These are phyloP conservation scores for Spergularia bocconei DNA, from an alignment of 148 eudicot genomes.

Conservation along the genomic window DNA sequence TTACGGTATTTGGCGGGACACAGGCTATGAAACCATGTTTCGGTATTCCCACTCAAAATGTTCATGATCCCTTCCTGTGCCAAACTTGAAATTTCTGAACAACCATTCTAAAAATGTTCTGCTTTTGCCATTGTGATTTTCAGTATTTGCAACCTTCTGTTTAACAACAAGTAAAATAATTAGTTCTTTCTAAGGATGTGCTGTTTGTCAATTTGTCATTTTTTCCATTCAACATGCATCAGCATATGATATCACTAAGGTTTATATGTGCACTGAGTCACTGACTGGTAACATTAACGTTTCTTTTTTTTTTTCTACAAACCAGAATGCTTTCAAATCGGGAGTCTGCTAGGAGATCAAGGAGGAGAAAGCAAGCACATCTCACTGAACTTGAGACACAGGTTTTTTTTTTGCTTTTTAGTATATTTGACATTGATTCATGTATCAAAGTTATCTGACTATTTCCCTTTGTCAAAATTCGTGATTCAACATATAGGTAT, in stretches of 20 bases:
- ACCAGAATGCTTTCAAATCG: constrained; percentile 98
- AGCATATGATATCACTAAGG: neutral
- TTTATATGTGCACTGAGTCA: neutral
- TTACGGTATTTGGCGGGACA: too few relatives aligned
- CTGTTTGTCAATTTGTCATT: too few relatives aligned
- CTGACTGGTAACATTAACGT: neutral
- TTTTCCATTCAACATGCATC: neutral
- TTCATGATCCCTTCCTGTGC: too few relatives aligned
- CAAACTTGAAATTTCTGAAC: too few relatives aligned
- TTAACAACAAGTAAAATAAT: too few relatives aligned
- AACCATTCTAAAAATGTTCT: too few relatives aligned
- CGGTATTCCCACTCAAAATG: too few relatives aligned
- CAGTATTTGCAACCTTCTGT: neutral
- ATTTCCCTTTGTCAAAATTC: neutral
- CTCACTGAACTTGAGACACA: constrained; percentile 91
- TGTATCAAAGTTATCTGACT: neutral
- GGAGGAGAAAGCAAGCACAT: constrained; percentile 98
- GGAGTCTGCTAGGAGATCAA: constrained; percentile 97
- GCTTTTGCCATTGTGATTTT: neutral
- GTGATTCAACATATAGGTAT: constrained; percentile 48
- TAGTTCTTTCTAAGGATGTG: neutral
- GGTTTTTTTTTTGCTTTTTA: constrained; percentile 38
- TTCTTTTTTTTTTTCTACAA: constrained; percentile 8
- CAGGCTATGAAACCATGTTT: too few relatives aligned
- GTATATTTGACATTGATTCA: neutral